phyloP scores from a whole-genome alignment of 164 flowering plant genomes.

The Vitis labrusca region DNA sequence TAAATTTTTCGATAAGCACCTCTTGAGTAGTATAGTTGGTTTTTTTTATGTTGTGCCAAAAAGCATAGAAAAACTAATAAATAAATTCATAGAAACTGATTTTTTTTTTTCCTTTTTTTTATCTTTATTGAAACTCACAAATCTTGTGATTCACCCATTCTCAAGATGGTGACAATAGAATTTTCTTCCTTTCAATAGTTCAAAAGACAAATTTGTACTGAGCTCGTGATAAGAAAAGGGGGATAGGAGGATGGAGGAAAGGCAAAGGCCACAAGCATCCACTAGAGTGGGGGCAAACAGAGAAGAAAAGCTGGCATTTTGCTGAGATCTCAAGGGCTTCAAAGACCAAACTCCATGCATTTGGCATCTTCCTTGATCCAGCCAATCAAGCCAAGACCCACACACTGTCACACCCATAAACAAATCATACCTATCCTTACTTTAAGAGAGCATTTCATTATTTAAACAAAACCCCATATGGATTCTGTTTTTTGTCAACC shows the following conservation, averaged over 20 bases:
- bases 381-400: conserved; percentile 21
- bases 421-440: conserved; percentile 13
- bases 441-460: background rate
- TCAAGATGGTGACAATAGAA: too few species aligned
- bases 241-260: conserved; percentile 1
- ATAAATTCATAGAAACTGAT: too few species aligned
- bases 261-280: background rate
- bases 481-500: conserved; percentile 18
- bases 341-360: conserved; percentile 10
- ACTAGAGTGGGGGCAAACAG: background rate
- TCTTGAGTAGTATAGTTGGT: too few species aligned
- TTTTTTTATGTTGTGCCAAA: too few species aligned
- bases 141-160: too few species aligned
- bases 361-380: conserved; percentile 17
- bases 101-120: too few species aligned
- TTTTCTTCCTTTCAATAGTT: too few species aligned
- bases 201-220: too few species aligned
- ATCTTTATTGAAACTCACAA: too few species aligned
- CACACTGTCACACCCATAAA: conserved; percentile 16
- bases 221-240: too few species aligned
- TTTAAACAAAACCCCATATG: conserved; percentile 1
- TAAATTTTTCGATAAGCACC: too few species aligned
- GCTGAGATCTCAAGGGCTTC: conserved; percentile 6
- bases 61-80: too few species aligned
- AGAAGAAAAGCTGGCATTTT: conserved; percentile 15